These are phyloP conservation scores for Colletotrichum tropicicola DNA, from an alignment of 2,329 filamentous ascomycete genomes.

Conservation along the genomic window DNA sequence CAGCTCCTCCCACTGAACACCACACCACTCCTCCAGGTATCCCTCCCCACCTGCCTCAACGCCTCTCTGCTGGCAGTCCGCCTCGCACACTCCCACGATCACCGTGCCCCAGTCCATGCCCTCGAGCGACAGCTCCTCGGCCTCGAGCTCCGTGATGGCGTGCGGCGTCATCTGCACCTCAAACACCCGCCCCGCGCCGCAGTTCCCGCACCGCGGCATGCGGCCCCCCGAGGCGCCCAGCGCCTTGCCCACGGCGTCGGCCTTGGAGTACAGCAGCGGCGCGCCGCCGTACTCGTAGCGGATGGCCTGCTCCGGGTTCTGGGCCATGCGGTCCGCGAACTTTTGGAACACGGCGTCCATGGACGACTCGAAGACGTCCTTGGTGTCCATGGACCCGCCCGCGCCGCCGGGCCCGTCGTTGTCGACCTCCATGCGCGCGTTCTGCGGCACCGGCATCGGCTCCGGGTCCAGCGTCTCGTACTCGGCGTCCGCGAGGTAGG, in stretches of 20 bases:
- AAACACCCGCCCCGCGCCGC: constrained; percentile 80
- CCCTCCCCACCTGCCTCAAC: constrained; percentile 70
- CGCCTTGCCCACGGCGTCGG: constrained; percentile 76
- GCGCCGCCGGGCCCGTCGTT: constrained; percentile 42
- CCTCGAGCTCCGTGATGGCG: constrained; percentile 88
- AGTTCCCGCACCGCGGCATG: constrained; percentile 81
- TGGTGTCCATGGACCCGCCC: constrained; percentile 53
- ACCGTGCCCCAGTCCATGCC: constrained; percentile 99
- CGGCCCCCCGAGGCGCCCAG: constrained; percentile 50
- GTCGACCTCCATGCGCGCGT: constrained; percentile 59
- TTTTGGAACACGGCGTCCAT: constrained; percentile 82
- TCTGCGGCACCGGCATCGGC: constrained; percentile 59
- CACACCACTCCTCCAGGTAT: constrained; percentile 96
- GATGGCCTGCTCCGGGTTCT: constrained; percentile 85
- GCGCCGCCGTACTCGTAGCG: constrained; percentile 80
- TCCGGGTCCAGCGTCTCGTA: constrained; percentile 83
- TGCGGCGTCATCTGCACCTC: constrained; percentile 94
- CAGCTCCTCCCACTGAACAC: constrained; percentile 96
- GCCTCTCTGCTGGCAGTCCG: constrained; percentile 75
- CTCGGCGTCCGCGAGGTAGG: constrained; percentile 87
- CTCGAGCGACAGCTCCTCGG: constrained; percentile 74
- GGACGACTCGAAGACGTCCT: constrained; percentile 75
- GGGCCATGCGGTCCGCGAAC: constrained; percentile 79
- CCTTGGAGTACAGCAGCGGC: constrained; percentile 83
- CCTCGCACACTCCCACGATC: constrained; percentile 83